A percentile compares a stretch with the other conserved stretches of the same genome.
Evolutionary conservation across 257 asterid genomes (phyloP).

Genomic region (Solanum rostratum): DNA sequence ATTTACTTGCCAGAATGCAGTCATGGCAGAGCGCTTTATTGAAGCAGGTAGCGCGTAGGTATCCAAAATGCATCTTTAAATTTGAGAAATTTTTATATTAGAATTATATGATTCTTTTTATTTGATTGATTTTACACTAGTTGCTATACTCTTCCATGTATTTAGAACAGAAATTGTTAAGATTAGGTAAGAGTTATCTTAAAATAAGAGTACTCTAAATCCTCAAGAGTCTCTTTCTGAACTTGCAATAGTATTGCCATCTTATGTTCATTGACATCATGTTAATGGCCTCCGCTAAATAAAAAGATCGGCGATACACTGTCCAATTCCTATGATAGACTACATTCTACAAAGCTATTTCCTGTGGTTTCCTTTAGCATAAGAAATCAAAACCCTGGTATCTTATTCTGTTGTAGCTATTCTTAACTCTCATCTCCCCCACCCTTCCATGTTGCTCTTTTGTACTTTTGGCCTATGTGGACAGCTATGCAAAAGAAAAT

Average conservation of each 20-base stretch:
- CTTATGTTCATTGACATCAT: background rate
- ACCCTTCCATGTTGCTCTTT: background rate
- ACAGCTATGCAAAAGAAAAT: background rate
- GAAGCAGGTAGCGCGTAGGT: conserved; percentile 99
- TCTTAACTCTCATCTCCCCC: background rate
- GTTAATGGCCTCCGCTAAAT: background rate
- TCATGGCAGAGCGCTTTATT: conserved; percentile 88
- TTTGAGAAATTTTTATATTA: background rate
- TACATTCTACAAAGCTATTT: background rate
- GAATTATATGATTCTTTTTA: background rate
- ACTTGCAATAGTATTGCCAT: background rate
- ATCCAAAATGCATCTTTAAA: conserved; percentile 30
- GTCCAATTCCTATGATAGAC: background rate
- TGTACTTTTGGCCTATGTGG: background rate
- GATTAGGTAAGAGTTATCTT: background rate
- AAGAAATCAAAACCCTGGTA: background rate
- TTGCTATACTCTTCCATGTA: background rate
- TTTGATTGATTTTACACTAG: background rate
- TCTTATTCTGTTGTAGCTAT: background rate
- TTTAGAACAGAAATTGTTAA: background rate
- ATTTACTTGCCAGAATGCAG: conserved; percentile 88
- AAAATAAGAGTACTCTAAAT: background rate
- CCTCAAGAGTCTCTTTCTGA: background rate
- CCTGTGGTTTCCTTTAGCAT: background rate
- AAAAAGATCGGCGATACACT: background rate